Conservation (phyloP, 345 rosid genomes). For the Linum trigynum region DNA sequence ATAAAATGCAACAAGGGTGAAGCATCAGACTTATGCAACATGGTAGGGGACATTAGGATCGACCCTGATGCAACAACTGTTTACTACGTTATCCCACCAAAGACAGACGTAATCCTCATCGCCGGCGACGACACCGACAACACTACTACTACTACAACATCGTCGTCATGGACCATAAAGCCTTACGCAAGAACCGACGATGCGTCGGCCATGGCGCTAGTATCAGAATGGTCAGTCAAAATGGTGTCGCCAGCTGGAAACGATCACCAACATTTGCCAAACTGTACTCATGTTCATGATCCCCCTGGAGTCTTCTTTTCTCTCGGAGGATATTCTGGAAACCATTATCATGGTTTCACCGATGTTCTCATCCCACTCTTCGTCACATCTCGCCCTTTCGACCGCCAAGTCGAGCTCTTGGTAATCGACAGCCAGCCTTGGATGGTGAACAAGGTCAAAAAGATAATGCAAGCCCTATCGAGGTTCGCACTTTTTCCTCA, state of each 20-base stretch:
- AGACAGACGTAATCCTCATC: too few species aligned
- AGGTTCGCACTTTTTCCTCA: constrained; percentile 12
- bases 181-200: constrained; percentile 75
- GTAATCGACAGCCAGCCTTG: constrained; percentile 32
- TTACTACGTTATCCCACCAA: neutral
- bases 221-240: constrained; percentile 54
- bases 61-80: neutral
- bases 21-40: neutral
- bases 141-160: too few species aligned
- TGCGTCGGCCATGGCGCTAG: constrained; percentile 30
- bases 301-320: constrained; percentile 66
- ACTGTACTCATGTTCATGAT: constrained; percentile 31
- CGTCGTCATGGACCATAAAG: constrained; percentile 25
- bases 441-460: constrained; percentile 48
- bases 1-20: neutral
- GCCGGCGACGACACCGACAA: too few species aligned
- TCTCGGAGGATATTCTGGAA: constrained; percentile 57
- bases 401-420: constrained; percentile 54
- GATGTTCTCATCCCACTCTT: constrained; percentile 59
- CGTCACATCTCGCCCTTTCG: constrained; percentile 41
- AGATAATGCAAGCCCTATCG: constrained; percentile 35
- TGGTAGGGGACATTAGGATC: neutral
- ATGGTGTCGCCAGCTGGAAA: constrained; percentile 1
- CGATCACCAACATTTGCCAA: constrained; percentile 4
- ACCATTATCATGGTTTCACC: constrained; percentile 72